Evolutionary conservation across 352 stramenopile species (phyloP).

Genomic region (Pythium rhizo-oryzae): DNA sequence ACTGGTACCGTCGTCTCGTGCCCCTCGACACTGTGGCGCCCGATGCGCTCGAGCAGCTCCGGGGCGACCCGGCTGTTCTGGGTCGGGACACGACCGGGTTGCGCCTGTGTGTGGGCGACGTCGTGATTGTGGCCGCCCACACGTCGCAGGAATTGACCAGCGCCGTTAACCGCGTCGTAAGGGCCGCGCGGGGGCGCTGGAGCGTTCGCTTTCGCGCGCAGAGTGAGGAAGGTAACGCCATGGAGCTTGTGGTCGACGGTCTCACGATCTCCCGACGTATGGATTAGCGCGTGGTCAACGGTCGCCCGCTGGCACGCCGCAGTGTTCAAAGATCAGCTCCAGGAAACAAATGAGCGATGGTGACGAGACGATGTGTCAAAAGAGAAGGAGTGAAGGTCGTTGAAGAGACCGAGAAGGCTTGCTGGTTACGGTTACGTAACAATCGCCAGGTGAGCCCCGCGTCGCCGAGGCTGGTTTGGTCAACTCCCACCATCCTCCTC

Average conservation of each 20-base stretch:
- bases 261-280: conserved; percentile 1
- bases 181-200: not conserved
- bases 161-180: not conserved
- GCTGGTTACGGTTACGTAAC: no score
- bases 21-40: not conserved
- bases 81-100: not conserved
- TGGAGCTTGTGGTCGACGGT: not conserved
- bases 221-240: not conserved
- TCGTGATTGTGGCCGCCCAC: not conserved
- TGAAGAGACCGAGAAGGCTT: no score
- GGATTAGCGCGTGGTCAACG: no score
- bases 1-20: not conserved
- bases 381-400: no score
- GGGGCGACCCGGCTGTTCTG: not conserved
- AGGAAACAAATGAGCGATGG: no score
- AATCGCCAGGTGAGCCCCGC: no score
- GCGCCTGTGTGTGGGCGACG: not conserved
- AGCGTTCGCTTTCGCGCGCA: conserved; percentile 1
- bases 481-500: no score
- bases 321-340: no score
- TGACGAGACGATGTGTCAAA: no score
- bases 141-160: not conserved
- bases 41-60: not conserved
- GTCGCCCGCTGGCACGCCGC: no score
- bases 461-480: no score